Evolutionary conservation across 495 filamentous ascomycete genomes (phyloP).

Genomic region (Penicillium pancosmium): DNA sequence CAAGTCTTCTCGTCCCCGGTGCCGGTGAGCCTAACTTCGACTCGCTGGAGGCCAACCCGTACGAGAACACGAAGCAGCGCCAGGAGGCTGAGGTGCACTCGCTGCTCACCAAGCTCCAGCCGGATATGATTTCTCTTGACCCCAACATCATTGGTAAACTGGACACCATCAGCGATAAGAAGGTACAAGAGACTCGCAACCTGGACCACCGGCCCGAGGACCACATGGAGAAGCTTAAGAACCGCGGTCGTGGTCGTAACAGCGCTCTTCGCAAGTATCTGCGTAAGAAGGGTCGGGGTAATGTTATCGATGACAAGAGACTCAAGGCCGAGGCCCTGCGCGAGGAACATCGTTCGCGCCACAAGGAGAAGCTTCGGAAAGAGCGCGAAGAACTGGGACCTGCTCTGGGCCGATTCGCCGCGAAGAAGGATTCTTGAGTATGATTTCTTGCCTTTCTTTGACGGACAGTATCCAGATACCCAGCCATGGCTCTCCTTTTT

Average conservation of each 20-base stretch:
- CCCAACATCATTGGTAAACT: slow-evolving; percentile 88
- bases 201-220: slow-evolving; percentile 74
- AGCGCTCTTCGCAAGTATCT: slow-evolving; percentile 82
- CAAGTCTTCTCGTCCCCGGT: slow-evolving; percentile 85
- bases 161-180: slow-evolving; percentile 73
- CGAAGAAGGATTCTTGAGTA: slow-evolving; percentile 43
- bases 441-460: slow-evolving; percentile 24
- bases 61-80: slow-evolving; percentile 89
- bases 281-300: slow-evolving; percentile 84
- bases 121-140: slow-evolving; percentile 95
- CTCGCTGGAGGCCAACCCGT: slow-evolving; percentile 91
- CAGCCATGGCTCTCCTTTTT: neutral
- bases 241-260: slow-evolving; percentile 88
- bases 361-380: slow-evolving; percentile 64
- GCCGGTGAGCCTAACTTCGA: slow-evolving; percentile 97
- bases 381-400: slow-evolving; percentile 67
- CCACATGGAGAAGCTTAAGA: slow-evolving; percentile 67
- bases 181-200: slow-evolving; percentile 72
- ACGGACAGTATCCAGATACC: slow-evolving; percentile 12
- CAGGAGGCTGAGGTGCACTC: slow-evolving; percentile 89
- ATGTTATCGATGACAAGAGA: slow-evolving; percentile 88
- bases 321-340: slow-evolving; percentile 67
- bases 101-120: slow-evolving; percentile 89
- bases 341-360: slow-evolving; percentile 62
- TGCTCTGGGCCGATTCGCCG: slow-evolving; percentile 68